Evolutionary conservation across 2,329 filamentous ascomycete species (phyloP).

Genomic region (Aspergillus awamori): DNA sequence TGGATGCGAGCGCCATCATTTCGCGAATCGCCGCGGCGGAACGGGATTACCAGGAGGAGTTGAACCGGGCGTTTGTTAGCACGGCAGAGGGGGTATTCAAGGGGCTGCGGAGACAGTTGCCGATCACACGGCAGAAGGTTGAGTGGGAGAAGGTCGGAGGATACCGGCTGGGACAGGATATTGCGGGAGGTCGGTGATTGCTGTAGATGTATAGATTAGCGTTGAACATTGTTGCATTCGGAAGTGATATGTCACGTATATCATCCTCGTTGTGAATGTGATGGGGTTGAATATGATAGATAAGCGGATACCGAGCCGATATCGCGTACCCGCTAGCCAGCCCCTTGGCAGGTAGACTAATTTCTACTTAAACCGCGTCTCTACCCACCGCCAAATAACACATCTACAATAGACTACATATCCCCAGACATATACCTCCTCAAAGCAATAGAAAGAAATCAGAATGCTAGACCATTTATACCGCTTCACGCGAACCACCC

Average conservation of each 20-base stretch:
- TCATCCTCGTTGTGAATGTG: background rate
- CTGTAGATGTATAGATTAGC: slow-evolving; percentile 12
- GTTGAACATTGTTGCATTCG: background rate
- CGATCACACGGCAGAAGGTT: slow-evolving; percentile 96
- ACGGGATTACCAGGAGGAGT: slow-evolving; percentile 92
- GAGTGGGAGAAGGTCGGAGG: slow-evolving; percentile 98
- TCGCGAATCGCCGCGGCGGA: slow-evolving; percentile 78
- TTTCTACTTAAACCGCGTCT: too few relatives aligned
- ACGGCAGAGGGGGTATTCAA: slow-evolving; percentile 96
- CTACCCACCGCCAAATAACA: too few relatives aligned
- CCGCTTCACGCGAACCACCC: slow-evolving; percentile 31
- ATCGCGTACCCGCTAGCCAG: too few relatives aligned
- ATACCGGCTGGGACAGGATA: slow-evolving; percentile 82
- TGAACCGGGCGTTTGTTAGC: slow-evolving; percentile 85
- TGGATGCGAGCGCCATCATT: slow-evolving; percentile 69
- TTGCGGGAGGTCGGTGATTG: slow-evolving; percentile 57
- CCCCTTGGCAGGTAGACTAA: too few relatives aligned
- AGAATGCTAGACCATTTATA: slow-evolving; percentile 27
- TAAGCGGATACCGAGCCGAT: too few relatives aligned
- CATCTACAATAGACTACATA: background rate
- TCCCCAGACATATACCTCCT: background rate
- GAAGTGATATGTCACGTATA: too few relatives aligned
- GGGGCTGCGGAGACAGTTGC: slow-evolving; percentile 84
- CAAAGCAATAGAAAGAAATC: background rate
- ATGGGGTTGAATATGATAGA: too few relatives aligned